Conservation (phyloP, 495 filamentous ascomycete genomes). For the Bryoglossum gracile region DNA sequence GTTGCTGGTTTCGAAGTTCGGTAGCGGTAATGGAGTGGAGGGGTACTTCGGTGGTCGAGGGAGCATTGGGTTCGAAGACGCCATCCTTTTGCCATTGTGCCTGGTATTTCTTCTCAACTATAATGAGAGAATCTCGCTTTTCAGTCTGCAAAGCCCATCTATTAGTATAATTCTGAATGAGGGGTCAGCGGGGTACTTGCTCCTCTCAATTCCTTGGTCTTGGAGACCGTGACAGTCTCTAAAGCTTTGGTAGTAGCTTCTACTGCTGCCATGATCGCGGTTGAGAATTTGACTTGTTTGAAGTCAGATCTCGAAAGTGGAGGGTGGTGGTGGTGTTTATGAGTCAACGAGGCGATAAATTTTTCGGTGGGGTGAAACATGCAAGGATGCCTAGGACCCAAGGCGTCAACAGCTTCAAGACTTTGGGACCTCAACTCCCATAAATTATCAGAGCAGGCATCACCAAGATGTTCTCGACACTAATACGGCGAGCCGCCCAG, state of each 20-base stretch:
- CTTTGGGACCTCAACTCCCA: background rate
- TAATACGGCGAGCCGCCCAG: slow-evolving; percentile 33
- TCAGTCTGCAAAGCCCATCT: slow-evolving; percentile 54
- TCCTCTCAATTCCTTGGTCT: slow-evolving; percentile 45
- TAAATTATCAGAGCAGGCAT: too few species aligned
- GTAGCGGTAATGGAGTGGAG: slow-evolving; percentile 58
- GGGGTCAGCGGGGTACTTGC: slow-evolving; percentile 20
- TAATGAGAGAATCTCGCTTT: slow-evolving; percentile 82
- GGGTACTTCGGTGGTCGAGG: slow-evolving; percentile 66
- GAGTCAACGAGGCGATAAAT: too few species aligned
- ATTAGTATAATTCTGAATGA: background rate
- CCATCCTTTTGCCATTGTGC: slow-evolving; percentile 68
- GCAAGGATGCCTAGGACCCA: too few species aligned
- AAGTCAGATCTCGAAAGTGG: background rate
- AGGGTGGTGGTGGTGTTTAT: too few species aligned
- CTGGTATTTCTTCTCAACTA: slow-evolving; percentile 90
- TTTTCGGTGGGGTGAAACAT: slow-evolving; percentile 13
- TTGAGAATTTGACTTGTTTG: background rate
- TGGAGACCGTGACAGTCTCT: slow-evolving; percentile 27
- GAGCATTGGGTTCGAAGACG: slow-evolving; percentile 81
- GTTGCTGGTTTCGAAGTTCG: slow-evolving; percentile 66
- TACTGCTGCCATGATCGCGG: slow-evolving; percentile 25
- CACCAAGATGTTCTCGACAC: slow-evolving; percentile 37
- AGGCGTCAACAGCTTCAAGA: too few species aligned
- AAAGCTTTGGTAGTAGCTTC: slow-evolving; percentile 23